Evolutionary conservation across 140 eudicot genomes (phyloP), one percentile per base, ranked within the genome.

Genomic region (Ambrosia hybrid): DNA sequence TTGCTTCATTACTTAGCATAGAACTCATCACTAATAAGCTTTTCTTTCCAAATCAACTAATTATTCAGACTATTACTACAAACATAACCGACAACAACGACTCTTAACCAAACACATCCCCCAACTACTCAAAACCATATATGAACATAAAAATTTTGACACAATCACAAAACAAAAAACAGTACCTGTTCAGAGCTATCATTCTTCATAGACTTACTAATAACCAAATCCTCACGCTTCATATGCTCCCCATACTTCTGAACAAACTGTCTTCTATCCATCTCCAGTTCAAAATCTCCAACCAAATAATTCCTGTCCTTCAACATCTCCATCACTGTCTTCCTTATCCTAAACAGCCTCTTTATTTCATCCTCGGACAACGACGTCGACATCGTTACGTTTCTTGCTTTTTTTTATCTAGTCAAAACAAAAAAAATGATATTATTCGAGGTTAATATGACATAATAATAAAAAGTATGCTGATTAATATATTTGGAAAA

Each of bases 251-350:
- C 93, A 68, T 81, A 87, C 65, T 85, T 87, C 3, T 77, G 51
- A 69, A 87, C n/a, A 36, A 87, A 87, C 68, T 71, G 85, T 36
- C 81, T 49, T 72, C 39, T 87, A 15, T 86, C 83, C 93, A 84
- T 81, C 76, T 87, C 86, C 53, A 81, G 60, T 78, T 87, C 93
- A 57, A 74, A 49, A 38, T 84, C 87, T 14, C 83, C 84, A 12
- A 87, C 93, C 77, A 87, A 73, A 78, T 87, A 87, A 9, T 80
- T 78, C 53, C 93, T 68, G 64, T 87, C 93, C 45, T 70, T 78
- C 63, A 87, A 39, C 93, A 87, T 87, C 72, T 82, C 85, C 93
- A 87, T 84, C 71, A 84, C 83, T 36, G 89, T 84, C 69, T 70
- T 87, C 72, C 89, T 71, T 48, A 82, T 84, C 68, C 93, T 84